Evolutionary conservation across 345 rosid genomes (phyloP), one percentile per base, ranked within the genome.

Genomic region (Brassica juncea): DNA sequence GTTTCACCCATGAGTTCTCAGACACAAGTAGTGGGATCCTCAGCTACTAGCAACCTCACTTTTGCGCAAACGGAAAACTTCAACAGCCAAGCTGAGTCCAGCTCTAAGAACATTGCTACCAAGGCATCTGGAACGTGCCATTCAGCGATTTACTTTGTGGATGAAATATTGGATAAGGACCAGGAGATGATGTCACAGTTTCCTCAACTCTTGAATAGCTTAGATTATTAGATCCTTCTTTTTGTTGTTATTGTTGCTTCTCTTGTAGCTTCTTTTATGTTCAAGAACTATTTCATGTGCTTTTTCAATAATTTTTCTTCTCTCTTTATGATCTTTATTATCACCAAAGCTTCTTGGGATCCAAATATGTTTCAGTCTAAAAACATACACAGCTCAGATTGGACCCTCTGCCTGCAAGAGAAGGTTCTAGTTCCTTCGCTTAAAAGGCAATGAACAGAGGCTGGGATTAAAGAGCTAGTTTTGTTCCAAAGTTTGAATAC

Each of bases 121-220:
- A 71, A 63, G 9, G 59, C 67, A 70, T 16, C 60, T 28, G 58
- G 57, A 44, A 79, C 64, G 52, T 32, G 44, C 61, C 78, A 73
- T 14, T 79, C 89, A 30, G 78, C 81, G 12, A 80, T 82, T 49
- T 89, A 90, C 0, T 90, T 90, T 80, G 87, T 89, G 59, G 97
- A 92, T 64, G 77, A 84, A n/a, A 87, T 94, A 63, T 67, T 94
- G 81, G 91, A 85, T 61, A 86, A 74, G 68, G 98, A 92, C 82
- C 83, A 86, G 55, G 88, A 87, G 69, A 85, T 88, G 83, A 69
- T 60, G 4, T 87, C 89, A 10, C 84, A 88, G 2, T 88, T 86
- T 54, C 89, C 89, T 68, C 82, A 80, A 71, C 78, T 91, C 75
- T 73, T 85, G 66, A 86, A 87, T 81, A 86, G 77, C 75, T 80